Conservation (phyloP, 2,329 filamentous ascomycete genomes). For the Scytalidium sp. region DNA sequence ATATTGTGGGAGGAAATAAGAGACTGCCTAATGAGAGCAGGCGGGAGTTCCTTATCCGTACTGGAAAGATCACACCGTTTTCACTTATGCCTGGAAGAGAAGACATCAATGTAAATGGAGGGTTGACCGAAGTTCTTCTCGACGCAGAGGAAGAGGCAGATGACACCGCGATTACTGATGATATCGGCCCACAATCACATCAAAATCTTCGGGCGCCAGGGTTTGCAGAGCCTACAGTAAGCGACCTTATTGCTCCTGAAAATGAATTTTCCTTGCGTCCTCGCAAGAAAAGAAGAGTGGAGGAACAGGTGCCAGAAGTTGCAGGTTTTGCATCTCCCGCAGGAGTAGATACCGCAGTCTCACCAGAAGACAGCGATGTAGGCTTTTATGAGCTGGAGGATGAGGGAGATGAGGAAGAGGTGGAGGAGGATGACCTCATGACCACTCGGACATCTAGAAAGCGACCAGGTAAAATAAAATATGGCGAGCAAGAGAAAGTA, state of each 20-base stretch:
- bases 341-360: slow-evolving; percentile 19
- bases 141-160: slow-evolving; percentile 73
- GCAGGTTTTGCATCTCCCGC: slow-evolving; percentile 33
- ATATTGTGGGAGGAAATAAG: slow-evolving; percentile 48
- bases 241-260: slow-evolving; percentile 32
- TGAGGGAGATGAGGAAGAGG: slow-evolving; percentile 30
- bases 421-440: slow-evolving; percentile 35
- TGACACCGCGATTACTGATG: slow-evolving; percentile 41
- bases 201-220: slow-evolving; percentile 72
- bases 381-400: slow-evolving; percentile 28
- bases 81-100: slow-evolving; percentile 61
- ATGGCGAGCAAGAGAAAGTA: slow-evolving; percentile 24
- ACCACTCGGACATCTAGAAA: slow-evolving; percentile 37
- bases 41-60: slow-evolving; percentile 87
- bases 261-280: slow-evolving; percentile 57
- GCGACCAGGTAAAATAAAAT: slow-evolving; percentile 15
- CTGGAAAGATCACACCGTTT: slow-evolving; percentile 96
- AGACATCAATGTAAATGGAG: slow-evolving; percentile 58
- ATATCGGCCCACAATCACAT: slow-evolving; percentile 57
- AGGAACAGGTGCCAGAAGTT: slow-evolving; percentile 28
- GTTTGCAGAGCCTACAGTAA: slow-evolving; percentile 53
- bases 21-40: slow-evolving; percentile 77
- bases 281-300: slow-evolving; percentile 50
- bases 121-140: slow-evolving; percentile 72
- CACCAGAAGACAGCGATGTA: slow-evolving; percentile 16